Base-by-base conservation (phyloP, 208 protist genomes). In the Trypanosoma mega region DNA sequence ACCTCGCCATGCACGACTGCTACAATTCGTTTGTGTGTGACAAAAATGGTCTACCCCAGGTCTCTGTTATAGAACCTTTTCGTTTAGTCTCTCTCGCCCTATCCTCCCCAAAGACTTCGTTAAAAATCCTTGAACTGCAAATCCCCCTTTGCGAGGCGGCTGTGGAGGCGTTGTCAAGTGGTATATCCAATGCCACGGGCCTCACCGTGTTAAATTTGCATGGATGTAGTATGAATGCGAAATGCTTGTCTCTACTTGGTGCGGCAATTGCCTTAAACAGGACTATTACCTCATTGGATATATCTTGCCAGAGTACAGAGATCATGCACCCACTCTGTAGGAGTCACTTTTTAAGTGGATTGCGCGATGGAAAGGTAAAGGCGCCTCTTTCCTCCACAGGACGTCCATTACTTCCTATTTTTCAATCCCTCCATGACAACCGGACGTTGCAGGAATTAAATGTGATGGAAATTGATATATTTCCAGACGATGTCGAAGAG, bases 401-500 rank as follows among this genome's bases (percentile, higher is more conserved):
- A 16, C 44, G 82, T 33, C 77, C 84, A 4, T 78, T 91, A 51
- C 69, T 75, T 16, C 75, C 68, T 12, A 73, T 91, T 47, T 83
- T 91, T 27, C 50, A 67, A 29, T 75, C 69, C 21, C 74, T 91
- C 8, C 77, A 87, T 60, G 16, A 21, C 23, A 87, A 87, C 47
- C 62, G 73, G 36, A 65, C 67, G 0, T 56, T 91, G 7, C 64
- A 54, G 18, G 65, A 74, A 29, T 70, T 91, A 20, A 47, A 80
- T 44, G 76, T 83, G 59, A 34, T 82, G 0, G 80, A 78, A n/a
- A 57, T 91, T 27, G 76, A 77, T 47, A 77, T 87, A 55, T 33
- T 62, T n/a, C 72, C 72, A 20, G 73, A 72, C 33, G 84, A 91
- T 54, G 47, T 91, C 4, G 84, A 91, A 59, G 78, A 87, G 62